A percentile compares a stretch with the other conserved stretches of the same genome.
Conservation (phyloP, 768 basidiomycete genomes). For the Lepiota subincarnata region DNA sequence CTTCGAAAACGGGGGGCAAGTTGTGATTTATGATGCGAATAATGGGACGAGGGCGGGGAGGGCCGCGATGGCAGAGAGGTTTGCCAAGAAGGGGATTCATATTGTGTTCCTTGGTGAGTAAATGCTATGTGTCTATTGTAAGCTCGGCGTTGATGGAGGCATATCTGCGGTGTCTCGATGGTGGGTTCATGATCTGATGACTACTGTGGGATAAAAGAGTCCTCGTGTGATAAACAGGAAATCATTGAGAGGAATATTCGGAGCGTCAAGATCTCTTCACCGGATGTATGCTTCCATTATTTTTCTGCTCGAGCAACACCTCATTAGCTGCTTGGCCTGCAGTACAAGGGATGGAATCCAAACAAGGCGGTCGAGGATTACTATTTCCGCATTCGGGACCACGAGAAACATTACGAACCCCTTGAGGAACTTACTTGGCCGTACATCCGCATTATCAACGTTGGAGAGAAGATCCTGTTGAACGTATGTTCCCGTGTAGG, state of each 20-base stretch:
- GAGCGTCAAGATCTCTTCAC: slow-evolving; percentile 96
- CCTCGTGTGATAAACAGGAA: slow-evolving; percentile 85
- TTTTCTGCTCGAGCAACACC: background rate
- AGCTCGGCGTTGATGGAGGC: background rate
- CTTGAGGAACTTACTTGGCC: slow-evolving; percentile 91
- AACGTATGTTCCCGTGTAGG: slow-evolving; percentile 52
- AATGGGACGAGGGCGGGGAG: slow-evolving; percentile 74
- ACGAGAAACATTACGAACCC: slow-evolving; percentile 86
- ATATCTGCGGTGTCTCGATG: background rate
- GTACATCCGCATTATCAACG: slow-evolving; percentile 92
- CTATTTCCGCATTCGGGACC: slow-evolving; percentile 80
- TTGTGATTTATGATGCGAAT: slow-evolving; percentile 98
- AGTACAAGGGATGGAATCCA: slow-evolving; percentile 94
- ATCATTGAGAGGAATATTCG: slow-evolving; percentile 94
- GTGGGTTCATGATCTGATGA: too few species aligned
- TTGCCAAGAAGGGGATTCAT: slow-evolving; percentile 83
- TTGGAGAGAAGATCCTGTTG: slow-evolving; percentile 94
- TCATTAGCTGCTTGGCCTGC: slow-evolving; percentile 6
- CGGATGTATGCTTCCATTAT: slow-evolving; percentile 63
- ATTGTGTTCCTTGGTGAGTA: slow-evolving; percentile 84
- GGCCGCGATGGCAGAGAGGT: slow-evolving; percentile 75
- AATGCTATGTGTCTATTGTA: background rate
- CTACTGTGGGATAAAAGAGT: slow-evolving; percentile 48
- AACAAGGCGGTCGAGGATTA: slow-evolving; percentile 92
- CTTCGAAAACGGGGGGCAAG: slow-evolving; percentile 85